phyloP scores from a whole-genome alignment of 805 yeast species.

The Pichia sporocuriosa region DNA sequence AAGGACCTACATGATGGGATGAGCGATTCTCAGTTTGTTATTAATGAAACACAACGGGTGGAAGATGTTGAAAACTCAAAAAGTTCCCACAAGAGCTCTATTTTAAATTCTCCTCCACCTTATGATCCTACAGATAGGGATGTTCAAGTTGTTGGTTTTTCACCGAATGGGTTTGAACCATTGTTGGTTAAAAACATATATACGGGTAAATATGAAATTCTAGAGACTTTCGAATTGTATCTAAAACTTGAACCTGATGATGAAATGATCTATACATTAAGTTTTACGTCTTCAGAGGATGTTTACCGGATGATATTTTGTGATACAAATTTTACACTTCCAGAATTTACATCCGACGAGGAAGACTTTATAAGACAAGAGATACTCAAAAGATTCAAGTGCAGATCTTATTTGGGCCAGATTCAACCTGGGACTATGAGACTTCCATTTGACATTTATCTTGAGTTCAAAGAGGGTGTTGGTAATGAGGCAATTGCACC shows the following conservation, averaged over 20 bases:
- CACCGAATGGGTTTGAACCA: slow-evolving; percentile 8
- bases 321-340: background rate
- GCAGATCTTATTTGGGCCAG: too few relatives aligned
- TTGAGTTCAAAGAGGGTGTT: background rate
- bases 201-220: slow-evolving; percentile 4
- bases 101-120: too few relatives aligned
- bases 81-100: too few relatives aligned
- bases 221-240: slow-evolving; percentile 13
- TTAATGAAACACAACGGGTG: background rate
- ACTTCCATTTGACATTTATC: background rate
- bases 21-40: too few relatives aligned
- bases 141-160: slow-evolving; percentile 8
- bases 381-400: background rate
- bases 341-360: background rate
- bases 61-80: too few relatives aligned
- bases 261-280: slow-evolving; percentile 1
- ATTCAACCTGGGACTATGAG: too few relatives aligned
- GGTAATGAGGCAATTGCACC: background rate
- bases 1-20: background rate
- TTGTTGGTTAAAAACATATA: slow-evolving; percentile 2
- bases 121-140: too few relatives aligned
- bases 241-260: slow-evolving; percentile 3
- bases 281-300: slow-evolving; percentile 3
- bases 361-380: background rate
- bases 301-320: background rate